These are phyloP conservation scores for Barbarea vulgaris DNA, from an alignment of 345 rosid genomes.

Conservation along the genomic window DNA sequence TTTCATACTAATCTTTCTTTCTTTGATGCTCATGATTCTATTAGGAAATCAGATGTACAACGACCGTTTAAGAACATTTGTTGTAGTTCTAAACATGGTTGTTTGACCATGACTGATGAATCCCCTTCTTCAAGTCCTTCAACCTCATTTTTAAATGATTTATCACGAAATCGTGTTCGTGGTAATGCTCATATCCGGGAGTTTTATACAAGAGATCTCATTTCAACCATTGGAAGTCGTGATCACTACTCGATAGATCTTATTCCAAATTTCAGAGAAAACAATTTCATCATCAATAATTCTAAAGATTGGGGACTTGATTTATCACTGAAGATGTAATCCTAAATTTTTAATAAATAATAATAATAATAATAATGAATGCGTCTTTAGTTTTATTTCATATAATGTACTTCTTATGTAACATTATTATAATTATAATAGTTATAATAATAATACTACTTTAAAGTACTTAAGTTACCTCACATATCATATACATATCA, in stretches of 20 bases:
- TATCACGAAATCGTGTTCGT: slow-evolving; percentile 2
- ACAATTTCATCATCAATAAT: background rate
- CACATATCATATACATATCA: background rate
- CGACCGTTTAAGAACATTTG: slow-evolving; percentile 17
- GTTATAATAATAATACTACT: background rate
- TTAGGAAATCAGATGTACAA: background rate
- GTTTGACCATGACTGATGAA: slow-evolving; percentile 6
- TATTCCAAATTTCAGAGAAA: background rate
- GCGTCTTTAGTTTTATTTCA: background rate
- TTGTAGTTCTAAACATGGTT: slow-evolving; percentile 31
- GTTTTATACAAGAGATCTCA: slow-evolving; percentile 32
- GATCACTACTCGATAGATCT: background rate
- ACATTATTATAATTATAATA: background rate
- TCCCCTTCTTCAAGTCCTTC: background rate
- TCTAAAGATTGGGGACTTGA: slow-evolving; percentile 18
- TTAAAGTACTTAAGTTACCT: background rate
- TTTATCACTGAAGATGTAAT: slow-evolving; percentile 26
- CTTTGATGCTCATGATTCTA: slow-evolving; percentile 6
- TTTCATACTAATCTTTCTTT: background rate
- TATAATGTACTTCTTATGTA: slow-evolving; percentile 9
- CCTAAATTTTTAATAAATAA: background rate
- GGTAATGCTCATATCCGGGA: slow-evolving; percentile 1
- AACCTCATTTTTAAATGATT: slow-evolving; percentile 14
- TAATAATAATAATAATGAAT: background rate
- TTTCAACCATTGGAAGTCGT: slow-evolving; percentile 29